phyloP scores from a whole-genome alignment of 257 asterid species.

The Plantago ovata region DNA sequence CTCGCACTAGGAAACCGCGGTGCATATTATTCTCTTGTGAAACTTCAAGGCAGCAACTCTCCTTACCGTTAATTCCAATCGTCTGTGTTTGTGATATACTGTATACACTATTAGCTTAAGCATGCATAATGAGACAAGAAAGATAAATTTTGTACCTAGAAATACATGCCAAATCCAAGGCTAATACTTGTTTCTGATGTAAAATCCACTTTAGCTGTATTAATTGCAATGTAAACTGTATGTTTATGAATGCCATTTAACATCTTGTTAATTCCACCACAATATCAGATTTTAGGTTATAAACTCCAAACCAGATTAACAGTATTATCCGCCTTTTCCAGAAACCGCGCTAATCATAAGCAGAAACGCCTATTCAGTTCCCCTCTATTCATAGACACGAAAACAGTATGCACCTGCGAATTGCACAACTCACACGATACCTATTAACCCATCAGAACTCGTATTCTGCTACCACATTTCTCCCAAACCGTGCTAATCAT shows the following conservation, averaged over 20 bases:
- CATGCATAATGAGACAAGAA: not conserved
- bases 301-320: conserved; percentile 1
- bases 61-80: conserved; percentile 26
- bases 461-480: too few relatives aligned
- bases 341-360: not conserved
- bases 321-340: not conserved
- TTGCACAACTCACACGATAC: too few relatives aligned
- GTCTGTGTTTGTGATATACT: not conserved
- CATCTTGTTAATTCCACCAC: not conserved
- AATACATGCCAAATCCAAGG: not conserved
- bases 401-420: too few relatives aligned
- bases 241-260: conserved; percentile 9
- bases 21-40: conserved; percentile 54
- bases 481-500: too few relatives aligned
- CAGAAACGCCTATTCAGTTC: not conserved
- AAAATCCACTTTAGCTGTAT: conserved; percentile 1
- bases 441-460: too few relatives aligned
- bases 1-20: conserved; percentile 52
- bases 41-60: conserved; percentile 45
- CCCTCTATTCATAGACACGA: too few relatives aligned
- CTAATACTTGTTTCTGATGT: not conserved
- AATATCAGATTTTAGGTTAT: not conserved
- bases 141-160: conserved; percentile 19
- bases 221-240: conserved; percentile 17
- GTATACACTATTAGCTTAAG: not conserved